phyloP scores from a whole-genome alignment of 306 rosid species.

The Oxytropis ochrocephala region DNA sequence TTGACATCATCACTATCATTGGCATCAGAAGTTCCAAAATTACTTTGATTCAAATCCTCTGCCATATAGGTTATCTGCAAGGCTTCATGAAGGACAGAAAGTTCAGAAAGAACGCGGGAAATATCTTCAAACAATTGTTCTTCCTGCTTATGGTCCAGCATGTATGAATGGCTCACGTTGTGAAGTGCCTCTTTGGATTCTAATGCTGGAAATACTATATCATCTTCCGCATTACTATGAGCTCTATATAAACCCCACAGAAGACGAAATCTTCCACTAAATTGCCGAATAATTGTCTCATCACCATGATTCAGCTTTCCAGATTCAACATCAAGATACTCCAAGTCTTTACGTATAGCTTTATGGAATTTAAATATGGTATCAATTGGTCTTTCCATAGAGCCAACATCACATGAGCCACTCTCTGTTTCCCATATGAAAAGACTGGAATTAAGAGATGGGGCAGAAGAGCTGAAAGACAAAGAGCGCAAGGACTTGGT shows the following conservation, averaged over 20 bases:
- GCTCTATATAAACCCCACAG: slow-evolving; percentile 98
- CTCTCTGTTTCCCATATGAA: slow-evolving; percentile 83
- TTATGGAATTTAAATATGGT: slow-evolving; percentile 94
- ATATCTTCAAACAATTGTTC: slow-evolving; percentile 86
- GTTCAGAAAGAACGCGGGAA: slow-evolving; percentile 75
- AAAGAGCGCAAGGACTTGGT: slow-evolving; percentile 82
- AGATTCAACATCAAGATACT: slow-evolving; percentile 94
- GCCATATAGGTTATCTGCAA: slow-evolving; percentile 35
- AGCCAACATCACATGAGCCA: slow-evolving; percentile 48
- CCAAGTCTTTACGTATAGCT: slow-evolving; percentile 97
- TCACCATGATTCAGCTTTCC: slow-evolving; percentile 83
- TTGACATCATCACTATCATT: slow-evolving; percentile 34
- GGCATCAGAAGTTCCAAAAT: slow-evolving; percentile 30
- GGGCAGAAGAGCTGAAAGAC: slow-evolving; percentile 87
- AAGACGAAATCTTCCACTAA: slow-evolving; percentile 91
- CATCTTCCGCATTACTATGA: slow-evolving; percentile 99
- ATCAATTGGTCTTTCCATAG: slow-evolving; percentile 87
- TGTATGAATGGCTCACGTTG: slow-evolving; percentile 93
- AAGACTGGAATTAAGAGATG: slow-evolving; percentile 92
- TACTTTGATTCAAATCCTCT: slow-evolving; percentile 31
- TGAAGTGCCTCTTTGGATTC: slow-evolving; percentile 98
- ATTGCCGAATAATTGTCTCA: slow-evolving; percentile 64
- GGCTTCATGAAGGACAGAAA: slow-evolving; percentile 71
- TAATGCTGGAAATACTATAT: slow-evolving; percentile 92
- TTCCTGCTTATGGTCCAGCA: slow-evolving; percentile 93